phyloP scores from a whole-genome alignment of 768 basidiomycete genomes.

The Rhizopogon vulgaris region DNA sequence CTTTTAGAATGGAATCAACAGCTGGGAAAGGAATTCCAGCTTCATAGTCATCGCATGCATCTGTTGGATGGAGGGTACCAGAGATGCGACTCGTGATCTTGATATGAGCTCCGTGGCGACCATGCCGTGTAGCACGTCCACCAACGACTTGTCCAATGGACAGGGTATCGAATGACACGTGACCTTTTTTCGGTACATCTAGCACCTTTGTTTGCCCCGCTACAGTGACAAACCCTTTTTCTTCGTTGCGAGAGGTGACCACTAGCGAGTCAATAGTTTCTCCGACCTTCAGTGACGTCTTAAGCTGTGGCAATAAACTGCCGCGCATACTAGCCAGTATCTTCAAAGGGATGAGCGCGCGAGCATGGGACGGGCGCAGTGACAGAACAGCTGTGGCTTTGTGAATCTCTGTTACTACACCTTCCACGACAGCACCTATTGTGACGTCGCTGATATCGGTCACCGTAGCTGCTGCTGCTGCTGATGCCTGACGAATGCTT shows the following conservation, averaged over 20 bases:
- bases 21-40: constrained; percentile 48
- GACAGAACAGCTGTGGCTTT: constrained; percentile 76
- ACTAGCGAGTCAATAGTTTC: constrained; percentile 71
- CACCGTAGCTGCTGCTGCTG: constrained; percentile 38
- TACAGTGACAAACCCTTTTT: constrained; percentile 83
- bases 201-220: constrained; percentile 63
- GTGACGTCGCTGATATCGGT: constrained; percentile 68
- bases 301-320: constrained; percentile 60
- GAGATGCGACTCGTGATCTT: constrained; percentile 68
- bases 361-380: constrained; percentile 33
- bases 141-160: constrained; percentile 67
- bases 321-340: constrained; percentile 79
- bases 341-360: constrained; percentile 73
- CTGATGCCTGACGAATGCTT: constrained; percentile 76
- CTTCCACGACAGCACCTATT: constrained; percentile 69
- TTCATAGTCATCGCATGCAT: constrained; percentile 76
- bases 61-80: constrained; percentile 78
- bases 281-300: constrained; percentile 55
- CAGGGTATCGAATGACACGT: constrained; percentile 61
- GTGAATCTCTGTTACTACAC: constrained; percentile 74
- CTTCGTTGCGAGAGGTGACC: constrained; percentile 84
- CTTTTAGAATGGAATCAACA: constrained; percentile 63
- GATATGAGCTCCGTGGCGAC: constrained; percentile 65
- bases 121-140: constrained; percentile 75
- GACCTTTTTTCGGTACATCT: constrained; percentile 38